phyloP scores from a whole-genome alignment of 2,329 filamentous ascomycete genomes.

The Xylariomycetidae sp. region DNA sequence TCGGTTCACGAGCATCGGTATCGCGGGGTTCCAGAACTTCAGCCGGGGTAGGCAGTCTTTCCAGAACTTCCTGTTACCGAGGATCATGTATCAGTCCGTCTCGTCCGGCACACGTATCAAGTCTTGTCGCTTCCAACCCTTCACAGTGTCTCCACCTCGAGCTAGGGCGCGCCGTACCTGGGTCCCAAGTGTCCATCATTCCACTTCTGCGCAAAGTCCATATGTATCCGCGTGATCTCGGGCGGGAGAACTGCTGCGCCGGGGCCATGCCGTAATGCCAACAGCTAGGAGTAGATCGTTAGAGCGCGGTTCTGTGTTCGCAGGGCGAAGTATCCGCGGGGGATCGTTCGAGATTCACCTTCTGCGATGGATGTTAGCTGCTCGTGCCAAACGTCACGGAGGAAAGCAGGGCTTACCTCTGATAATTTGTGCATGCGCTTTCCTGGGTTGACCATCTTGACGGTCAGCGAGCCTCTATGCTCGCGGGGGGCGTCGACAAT shows the following conservation, averaged over 20 bases:
- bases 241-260: slow-evolving; percentile 77
- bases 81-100: slow-evolving; percentile 3
- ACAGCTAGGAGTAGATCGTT: slow-evolving; percentile 16
- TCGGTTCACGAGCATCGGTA: slow-evolving; percentile 78
- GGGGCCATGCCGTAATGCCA: slow-evolving; percentile 63
- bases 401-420: slow-evolving; percentile 19
- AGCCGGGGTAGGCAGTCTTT: slow-evolving; percentile 72
- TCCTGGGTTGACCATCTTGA: slow-evolving; percentile 30
- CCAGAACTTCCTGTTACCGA: slow-evolving; percentile 74
- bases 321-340: background rate
- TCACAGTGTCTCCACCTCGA: no score
- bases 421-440: slow-evolving; percentile 29
- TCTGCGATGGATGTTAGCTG: slow-evolving; percentile 23
- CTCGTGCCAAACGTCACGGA: slow-evolving; percentile 1
- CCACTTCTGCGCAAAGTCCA: slow-evolving; percentile 61
- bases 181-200: slow-evolving; percentile 66
- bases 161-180: slow-evolving; percentile 43
- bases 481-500: slow-evolving; percentile 10
- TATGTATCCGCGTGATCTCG: slow-evolving; percentile 66
- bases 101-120: no score
- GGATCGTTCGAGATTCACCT: slow-evolving; percentile 18
- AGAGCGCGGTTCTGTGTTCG: slow-evolving; percentile 2
- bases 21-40: slow-evolving; percentile 87
- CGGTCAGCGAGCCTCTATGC: slow-evolving; percentile 19
- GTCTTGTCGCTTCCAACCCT: no score